These are phyloP conservation scores for Adansonia grandidieri DNA, from an alignment of 441 rosid genomes.

Conservation along the genomic window DNA sequence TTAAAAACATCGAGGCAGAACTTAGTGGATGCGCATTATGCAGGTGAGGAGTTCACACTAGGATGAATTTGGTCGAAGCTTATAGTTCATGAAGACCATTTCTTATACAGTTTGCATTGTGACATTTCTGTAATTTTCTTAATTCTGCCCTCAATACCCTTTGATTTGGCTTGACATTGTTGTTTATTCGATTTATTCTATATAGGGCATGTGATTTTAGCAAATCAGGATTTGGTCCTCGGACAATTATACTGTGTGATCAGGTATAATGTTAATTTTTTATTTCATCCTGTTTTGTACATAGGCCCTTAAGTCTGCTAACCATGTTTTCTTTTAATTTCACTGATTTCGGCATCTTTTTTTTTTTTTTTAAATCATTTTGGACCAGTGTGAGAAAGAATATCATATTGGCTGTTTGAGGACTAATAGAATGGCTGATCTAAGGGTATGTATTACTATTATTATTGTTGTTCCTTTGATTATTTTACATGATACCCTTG, in stretches of 20 bases:
- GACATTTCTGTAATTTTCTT: slow-evolving; percentile 7
- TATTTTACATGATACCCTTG: not conserved
- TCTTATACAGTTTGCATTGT: slow-evolving; percentile 14
- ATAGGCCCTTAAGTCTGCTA: not conserved
- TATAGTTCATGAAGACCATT: slow-evolving; percentile 20
- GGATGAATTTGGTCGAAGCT: slow-evolving; percentile 25
- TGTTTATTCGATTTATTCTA: slow-evolving; percentile 4
- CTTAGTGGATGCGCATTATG: slow-evolving; percentile 81
- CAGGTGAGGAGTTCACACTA: slow-evolving; percentile 54
- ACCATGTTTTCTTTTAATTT: slow-evolving; percentile 13
- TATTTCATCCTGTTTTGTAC: slow-evolving; percentile 10
- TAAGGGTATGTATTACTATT: slow-evolving; percentile 48
- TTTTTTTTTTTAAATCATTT: not conserved
- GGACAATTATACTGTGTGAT: slow-evolving; percentile 75
- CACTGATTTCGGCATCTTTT: not conserved
- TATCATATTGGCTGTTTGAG: slow-evolving; percentile 79
- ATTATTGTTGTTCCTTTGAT: not conserved
- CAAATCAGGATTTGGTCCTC: slow-evolving; percentile 80
- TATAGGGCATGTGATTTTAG: slow-evolving; percentile 74
- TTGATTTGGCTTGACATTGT: slow-evolving; percentile 24
- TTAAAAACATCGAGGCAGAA: slow-evolving; percentile 74
- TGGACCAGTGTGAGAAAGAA: slow-evolving; percentile 74
- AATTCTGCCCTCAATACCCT: not conserved
- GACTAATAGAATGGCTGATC: slow-evolving; percentile 66
- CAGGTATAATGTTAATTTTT: slow-evolving; percentile 46